These are phyloP conservation scores for Jackrogersella minutella DNA, from an alignment of 495 filamentous ascomycete genomes.

Conservation along the genomic window DNA sequence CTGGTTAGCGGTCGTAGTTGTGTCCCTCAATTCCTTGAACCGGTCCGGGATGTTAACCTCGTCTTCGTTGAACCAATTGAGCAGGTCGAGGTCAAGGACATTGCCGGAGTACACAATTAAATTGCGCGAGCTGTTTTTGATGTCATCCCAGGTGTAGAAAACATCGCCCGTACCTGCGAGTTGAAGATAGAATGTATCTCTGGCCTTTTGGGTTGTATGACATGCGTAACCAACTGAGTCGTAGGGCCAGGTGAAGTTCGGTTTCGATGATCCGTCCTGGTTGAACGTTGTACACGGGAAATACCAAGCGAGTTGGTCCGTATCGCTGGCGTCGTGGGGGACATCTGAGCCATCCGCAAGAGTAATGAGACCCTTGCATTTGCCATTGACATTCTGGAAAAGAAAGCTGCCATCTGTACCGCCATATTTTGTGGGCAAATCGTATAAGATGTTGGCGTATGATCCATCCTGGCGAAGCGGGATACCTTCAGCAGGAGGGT, in stretches of 20 bases:
- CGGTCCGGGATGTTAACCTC: slow-evolving; percentile 80
- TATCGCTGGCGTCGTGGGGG: slow-evolving; percentile 68
- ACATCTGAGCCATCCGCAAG: slow-evolving; percentile 74
- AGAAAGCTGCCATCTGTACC: slow-evolving; percentile 94
- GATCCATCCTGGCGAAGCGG: slow-evolving; percentile 54
- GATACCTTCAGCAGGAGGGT: slow-evolving; percentile 83
- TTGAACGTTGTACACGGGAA: slow-evolving; percentile 93
- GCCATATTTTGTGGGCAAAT: slow-evolving; percentile 79
- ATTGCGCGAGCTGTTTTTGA: slow-evolving; percentile 87
- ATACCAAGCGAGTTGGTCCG: slow-evolving; percentile 89
- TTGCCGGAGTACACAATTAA: slow-evolving; percentile 92
- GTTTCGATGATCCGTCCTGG: slow-evolving; percentile 85
- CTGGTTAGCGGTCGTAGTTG: slow-evolving; percentile 62
- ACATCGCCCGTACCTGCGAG: slow-evolving; percentile 63
- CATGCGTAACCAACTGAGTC: slow-evolving; percentile 85
- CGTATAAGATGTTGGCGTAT: slow-evolving; percentile 81
- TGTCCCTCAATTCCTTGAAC: slow-evolving; percentile 78
- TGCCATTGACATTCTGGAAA: slow-evolving; percentile 98
- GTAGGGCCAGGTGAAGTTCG: slow-evolving; percentile 75
- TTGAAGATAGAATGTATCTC: slow-evolving; percentile 82
- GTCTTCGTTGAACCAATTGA: slow-evolving; percentile 86
- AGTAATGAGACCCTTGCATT: slow-evolving; percentile 92
- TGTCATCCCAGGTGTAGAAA: slow-evolving; percentile 95
- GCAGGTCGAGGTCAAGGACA: slow-evolving; percentile 90
- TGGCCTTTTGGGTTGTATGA: slow-evolving; percentile 74